Evolutionary conservation across 2,329 filamentous ascomycete species (phyloP).

Genomic region (Colletotrichum sp.): DNA sequence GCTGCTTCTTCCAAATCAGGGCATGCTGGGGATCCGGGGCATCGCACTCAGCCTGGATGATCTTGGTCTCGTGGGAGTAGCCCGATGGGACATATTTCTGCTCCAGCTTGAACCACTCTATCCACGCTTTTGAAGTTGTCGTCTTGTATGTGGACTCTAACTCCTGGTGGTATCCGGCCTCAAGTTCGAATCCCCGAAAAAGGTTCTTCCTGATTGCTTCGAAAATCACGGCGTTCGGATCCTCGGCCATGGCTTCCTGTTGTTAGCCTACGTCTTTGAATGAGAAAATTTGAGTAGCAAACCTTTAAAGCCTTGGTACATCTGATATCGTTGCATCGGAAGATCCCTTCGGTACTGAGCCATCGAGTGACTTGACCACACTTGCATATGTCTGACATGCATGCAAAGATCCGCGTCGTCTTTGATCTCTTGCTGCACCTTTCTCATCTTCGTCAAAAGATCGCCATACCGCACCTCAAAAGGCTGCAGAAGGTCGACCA

Average conservation of each 20-base stretch:
- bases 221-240: conserved; percentile 10
- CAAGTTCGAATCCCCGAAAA: conserved; percentile 25
- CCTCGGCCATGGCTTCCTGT: neutral
- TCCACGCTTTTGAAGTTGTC: conserved; percentile 28
- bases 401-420: conserved; percentile 22
- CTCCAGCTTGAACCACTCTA: conserved; percentile 28
- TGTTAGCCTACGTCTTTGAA: neutral
- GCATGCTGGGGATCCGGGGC: conserved; percentile 30
- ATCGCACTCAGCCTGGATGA: conserved; percentile 30
- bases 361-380: conserved; percentile 18
- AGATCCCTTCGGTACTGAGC: conserved; percentile 17
- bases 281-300: neutral
- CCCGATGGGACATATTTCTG: conserved; percentile 28
- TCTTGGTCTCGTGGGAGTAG: conserved; percentile 20
- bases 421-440: conserved; percentile 15
- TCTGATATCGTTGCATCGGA: conserved; percentile 15
- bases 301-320: conserved; percentile 7
- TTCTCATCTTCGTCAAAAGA: conserved; percentile 19
- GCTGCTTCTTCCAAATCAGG: conserved; percentile 29
- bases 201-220: conserved; percentile 25
- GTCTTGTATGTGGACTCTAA: conserved; percentile 28
- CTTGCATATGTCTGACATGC: conserved; percentile 12
- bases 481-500: conserved; percentile 11
- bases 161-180: conserved; percentile 29
- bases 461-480: conserved; percentile 23